These are phyloP conservation scores for Xylaria sp. DNA, from an alignment of 2,329 filamentous ascomycete genomes.

Conservation along the genomic window DNA sequence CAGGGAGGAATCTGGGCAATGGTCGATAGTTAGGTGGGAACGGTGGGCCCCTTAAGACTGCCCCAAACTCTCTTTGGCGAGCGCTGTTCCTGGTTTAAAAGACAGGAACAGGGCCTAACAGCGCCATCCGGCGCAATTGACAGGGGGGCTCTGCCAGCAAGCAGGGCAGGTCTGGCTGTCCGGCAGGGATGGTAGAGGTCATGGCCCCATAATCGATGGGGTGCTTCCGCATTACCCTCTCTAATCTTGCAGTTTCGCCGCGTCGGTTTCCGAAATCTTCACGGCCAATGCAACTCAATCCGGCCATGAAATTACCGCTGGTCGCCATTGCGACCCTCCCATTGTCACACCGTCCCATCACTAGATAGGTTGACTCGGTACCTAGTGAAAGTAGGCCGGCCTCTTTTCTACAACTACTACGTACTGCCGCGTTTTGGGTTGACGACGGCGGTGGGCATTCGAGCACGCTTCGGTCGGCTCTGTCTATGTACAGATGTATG, in stretches of 20 bases:
- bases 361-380: neutral
- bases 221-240: neutral
- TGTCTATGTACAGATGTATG: too few relatives aligned
- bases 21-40: constrained; percentile 20
- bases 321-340: neutral
- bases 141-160: constrained; percentile 13
- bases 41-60: constrained; percentile 24
- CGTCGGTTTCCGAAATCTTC: neutral
- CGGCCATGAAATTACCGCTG: neutral
- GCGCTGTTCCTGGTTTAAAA: constrained; percentile 23
- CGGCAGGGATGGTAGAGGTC: constrained; percentile 17
- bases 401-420: too few relatives aligned
- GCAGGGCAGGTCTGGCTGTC: constrained; percentile 16
- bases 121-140: constrained; percentile 17
- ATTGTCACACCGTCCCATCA: neutral
- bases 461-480: too few relatives aligned
- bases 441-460: too few relatives aligned
- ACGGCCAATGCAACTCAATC: neutral
- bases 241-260: neutral
- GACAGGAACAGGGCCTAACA: constrained; percentile 29
- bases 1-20: constrained; percentile 5
- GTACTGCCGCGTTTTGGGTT: too few relatives aligned
- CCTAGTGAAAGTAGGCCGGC: too few relatives aligned
- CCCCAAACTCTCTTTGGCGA: constrained; percentile 24
- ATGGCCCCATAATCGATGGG: neutral